Evolutionary conservation across 441 rosid genomes (phyloP).

Genomic region (Populus hybrid): DNA sequence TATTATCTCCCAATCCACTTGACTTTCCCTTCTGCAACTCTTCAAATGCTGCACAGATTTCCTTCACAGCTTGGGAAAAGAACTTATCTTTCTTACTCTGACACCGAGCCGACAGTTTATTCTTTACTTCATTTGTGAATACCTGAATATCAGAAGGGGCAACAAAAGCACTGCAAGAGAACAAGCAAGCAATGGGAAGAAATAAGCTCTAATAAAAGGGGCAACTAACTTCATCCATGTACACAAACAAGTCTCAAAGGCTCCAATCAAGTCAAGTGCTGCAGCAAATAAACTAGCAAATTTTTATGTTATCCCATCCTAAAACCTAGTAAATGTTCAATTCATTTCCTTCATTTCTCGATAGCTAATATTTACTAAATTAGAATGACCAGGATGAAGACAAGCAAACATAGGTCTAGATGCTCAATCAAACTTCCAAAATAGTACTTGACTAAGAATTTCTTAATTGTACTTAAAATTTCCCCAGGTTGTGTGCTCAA

Average conservation of each 20-base stretch:
- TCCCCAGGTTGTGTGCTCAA: background rate
- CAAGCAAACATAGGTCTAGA: background rate
- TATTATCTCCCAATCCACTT: constrained; percentile 37
- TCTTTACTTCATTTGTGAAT: constrained; percentile 78
- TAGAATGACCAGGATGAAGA: background rate
- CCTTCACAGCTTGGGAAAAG: constrained; percentile 83
- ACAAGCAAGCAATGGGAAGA: constrained; percentile 16
- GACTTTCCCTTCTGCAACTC: constrained; percentile 51
- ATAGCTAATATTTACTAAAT: background rate
- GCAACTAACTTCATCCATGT: background rate
- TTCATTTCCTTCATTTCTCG: background rate
- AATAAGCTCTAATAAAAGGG: background rate
- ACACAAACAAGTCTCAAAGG: background rate
- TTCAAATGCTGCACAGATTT: constrained; percentile 76
- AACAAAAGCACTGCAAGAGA: constrained; percentile 81
- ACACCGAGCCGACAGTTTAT: constrained; percentile 61
- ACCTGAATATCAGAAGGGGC: constrained; percentile 79
- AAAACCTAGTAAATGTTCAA: background rate
- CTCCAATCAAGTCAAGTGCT: background rate
- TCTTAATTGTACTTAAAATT: background rate
- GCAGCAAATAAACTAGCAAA: background rate
- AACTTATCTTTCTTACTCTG: constrained; percentile 66
- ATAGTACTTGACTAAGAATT: background rate
- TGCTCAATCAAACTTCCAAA: background rate
- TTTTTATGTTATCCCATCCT: background rate